phyloP scores from a whole-genome alignment of 2,329 filamentous ascomycete species.

The Talaromyces sp. region DNA sequence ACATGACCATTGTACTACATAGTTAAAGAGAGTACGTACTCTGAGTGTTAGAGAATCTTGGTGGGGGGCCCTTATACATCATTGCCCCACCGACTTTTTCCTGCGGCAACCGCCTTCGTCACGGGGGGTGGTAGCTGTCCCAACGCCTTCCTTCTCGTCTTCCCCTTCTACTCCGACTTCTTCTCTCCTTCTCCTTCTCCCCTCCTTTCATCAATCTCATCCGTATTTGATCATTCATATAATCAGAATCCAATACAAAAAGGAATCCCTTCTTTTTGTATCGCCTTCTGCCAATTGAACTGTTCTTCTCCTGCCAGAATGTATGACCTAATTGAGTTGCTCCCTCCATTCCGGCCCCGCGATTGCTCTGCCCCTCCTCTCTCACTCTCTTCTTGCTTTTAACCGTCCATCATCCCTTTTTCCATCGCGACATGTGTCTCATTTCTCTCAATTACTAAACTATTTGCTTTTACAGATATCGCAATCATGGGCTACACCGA shows the following conservation, averaged over 20 bases:
- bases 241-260: slow-evolving; percentile 13
- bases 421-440: neutral
- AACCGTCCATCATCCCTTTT: neutral
- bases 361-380: neutral
- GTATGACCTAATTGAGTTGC: slow-evolving; percentile 7
- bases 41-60: no score
- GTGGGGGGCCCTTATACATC: slow-evolving; percentile 16
- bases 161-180: slow-evolving; percentile 14
- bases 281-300: slow-evolving; percentile 10
- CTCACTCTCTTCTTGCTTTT: neutral
- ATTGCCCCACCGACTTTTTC: slow-evolving; percentile 19
- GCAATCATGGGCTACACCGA: slow-evolving; percentile 82
- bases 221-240: slow-evolving; percentile 23
- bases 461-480: slow-evolving; percentile 27
- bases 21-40: no score
- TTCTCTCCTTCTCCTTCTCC: slow-evolving; percentile 22
- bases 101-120: slow-evolving; percentile 15
- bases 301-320: neutral
- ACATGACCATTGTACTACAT: no score
- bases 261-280: slow-evolving; percentile 9
- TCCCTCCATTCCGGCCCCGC: slow-evolving; percentile 7
- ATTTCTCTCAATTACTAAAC: neutral
- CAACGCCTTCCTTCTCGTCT: slow-evolving; percentile 9
- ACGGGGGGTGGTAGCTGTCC: slow-evolving; percentile 9
- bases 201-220: slow-evolving; percentile 21